Evolutionary conservation across 768 basidiomycete genomes (phyloP), one percentile per base, ranked within the genome.

Genomic region (Boletus subparvulus): DNA sequence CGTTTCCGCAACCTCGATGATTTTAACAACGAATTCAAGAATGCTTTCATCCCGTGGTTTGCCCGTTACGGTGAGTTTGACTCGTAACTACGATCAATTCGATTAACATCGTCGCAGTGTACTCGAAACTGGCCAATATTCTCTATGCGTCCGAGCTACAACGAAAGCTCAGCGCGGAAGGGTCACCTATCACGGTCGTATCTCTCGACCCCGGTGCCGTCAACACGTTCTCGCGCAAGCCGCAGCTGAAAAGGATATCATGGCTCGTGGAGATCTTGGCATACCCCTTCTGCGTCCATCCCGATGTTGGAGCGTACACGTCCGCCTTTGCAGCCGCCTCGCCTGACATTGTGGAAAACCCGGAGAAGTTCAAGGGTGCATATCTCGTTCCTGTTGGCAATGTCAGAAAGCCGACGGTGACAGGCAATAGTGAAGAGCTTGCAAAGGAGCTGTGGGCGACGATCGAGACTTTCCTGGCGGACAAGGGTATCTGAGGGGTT

Each of bases 71-170:
- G 77, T 77, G 59, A 28, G 66, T 58, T 19, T n/a, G 9, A 2
- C n/a, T 21, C 9, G 0, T 21, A 3, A 11, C 3, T 11, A 4
- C 1, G 16, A 9, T 47, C 4, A 16, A 21, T 19, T 16, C 3
- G 0, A 54, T 16, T 54, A 33, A 59, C 6, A 9, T 10, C 4
- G 19, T 47, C 26, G 28, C 55, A 85, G 86, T 65, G 0, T 65
- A 76, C 36, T 73, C 80, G 46, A 86, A 87, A 64, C 67, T 85
- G n/a, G 76, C 79, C 17, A 75, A 74, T 47, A 67, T 80, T 32
- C 72, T 86, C 17, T 83, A 76, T 56, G 78, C 77, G 2, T 77
- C 73, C 30, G 75, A 80, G 58, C 69, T 87, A 17, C 83, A 86
- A 54, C 72, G 71, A 35, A 77, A 65, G 21, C 68, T 86, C 24